Evolutionary conservation across 2,329 filamentous ascomycete genomes (phyloP), one percentile per base, ranked within the genome.

Genomic region (Aspergillus tanneri): DNA sequence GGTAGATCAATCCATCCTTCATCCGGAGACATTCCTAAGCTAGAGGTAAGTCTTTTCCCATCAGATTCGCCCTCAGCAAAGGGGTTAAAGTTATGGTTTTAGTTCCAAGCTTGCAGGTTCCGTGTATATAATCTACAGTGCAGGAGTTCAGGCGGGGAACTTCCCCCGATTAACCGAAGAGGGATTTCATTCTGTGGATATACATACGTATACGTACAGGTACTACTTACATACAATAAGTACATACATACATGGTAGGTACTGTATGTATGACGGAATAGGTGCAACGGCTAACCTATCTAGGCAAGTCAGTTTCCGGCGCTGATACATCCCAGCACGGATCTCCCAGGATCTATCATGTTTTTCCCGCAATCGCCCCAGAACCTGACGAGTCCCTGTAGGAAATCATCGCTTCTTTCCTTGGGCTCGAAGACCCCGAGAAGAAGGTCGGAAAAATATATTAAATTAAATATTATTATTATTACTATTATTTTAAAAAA

Each of bases 321-420:
- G n/a, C n/a, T n/a, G n/a, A 14, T 35, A 35, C 34, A 12, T 9
- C 24, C 21, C 38, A 28, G 52, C 51, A 54, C 52, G 49, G 54
- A 56, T 56, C 54, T 51, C 49, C 47, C 40, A 47, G 28, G 30
- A 40, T 34, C 54, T 52, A 49, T 56, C 54, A 56, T 52, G 36
- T 35, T 50, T 52, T 47, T 47, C 40, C 44, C 37, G 47, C 49
- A 47, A 45, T 53, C 41, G 40, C 19, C 22, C 12, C 37, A 37
- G 16, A 27, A 16, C 37, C n/a, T 34, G 34, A 49, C 42, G 27
- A 36, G 4, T 19, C 27, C 24, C 8, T 41, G 19, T n/a, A n/a
- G n/a, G n/a, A n/a, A n/a, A n/a, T n/a, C n/a, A n/a, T n/a, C n/a
- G n/a, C n/a, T n/a, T n/a, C n/a, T n/a, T n/a, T n/a, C n/a, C 32